Conservation (phyloP, 2,329 filamentous ascomycete genomes). For the Nemania sp. region DNA sequence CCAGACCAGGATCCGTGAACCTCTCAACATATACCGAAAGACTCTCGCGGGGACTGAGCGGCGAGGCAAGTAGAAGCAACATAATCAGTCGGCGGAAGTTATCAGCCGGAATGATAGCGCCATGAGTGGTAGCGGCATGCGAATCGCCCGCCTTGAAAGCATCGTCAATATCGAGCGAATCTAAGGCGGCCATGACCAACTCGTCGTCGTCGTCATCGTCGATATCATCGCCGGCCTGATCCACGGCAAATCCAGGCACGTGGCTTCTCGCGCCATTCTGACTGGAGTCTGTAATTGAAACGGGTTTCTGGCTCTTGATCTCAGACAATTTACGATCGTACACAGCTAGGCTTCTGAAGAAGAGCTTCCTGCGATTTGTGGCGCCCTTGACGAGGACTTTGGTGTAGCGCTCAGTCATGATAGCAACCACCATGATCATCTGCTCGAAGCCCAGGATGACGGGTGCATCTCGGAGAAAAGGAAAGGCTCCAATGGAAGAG, state of each 20-base stretch:
- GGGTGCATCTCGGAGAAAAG: slow-evolving; percentile 71
- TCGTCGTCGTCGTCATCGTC: slow-evolving; percentile 60
- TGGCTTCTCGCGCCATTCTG: slow-evolving; percentile 22
- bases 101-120: slow-evolving; percentile 73
- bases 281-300: slow-evolving; percentile 14
- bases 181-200: slow-evolving; percentile 69
- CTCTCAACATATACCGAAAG: slow-evolving; percentile 63
- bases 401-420: slow-evolving; percentile 71
- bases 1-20: slow-evolving; percentile 58
- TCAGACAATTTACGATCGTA: slow-evolving; percentile 62
- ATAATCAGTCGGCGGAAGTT: slow-evolving; percentile 72
- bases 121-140: slow-evolving; percentile 52
- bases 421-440: slow-evolving; percentile 71
- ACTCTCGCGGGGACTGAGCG: slow-evolving; percentile 66
- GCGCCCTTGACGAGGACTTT: slow-evolving; percentile 63
- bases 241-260: slow-evolving; percentile 50
- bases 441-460: slow-evolving; percentile 70
- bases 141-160: slow-evolving; percentile 58
- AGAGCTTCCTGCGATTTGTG: slow-evolving; percentile 61
- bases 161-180: slow-evolving; percentile 66
- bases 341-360: slow-evolving; percentile 73
- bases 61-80: slow-evolving; percentile 68
- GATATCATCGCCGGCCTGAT: slow-evolving; percentile 47
- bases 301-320: slow-evolving; percentile 28
- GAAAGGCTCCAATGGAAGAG: slow-evolving; percentile 72